Conservation (phyloP, 2,329 filamentous ascomycete genomes). For the Didymella lethalis region DNA sequence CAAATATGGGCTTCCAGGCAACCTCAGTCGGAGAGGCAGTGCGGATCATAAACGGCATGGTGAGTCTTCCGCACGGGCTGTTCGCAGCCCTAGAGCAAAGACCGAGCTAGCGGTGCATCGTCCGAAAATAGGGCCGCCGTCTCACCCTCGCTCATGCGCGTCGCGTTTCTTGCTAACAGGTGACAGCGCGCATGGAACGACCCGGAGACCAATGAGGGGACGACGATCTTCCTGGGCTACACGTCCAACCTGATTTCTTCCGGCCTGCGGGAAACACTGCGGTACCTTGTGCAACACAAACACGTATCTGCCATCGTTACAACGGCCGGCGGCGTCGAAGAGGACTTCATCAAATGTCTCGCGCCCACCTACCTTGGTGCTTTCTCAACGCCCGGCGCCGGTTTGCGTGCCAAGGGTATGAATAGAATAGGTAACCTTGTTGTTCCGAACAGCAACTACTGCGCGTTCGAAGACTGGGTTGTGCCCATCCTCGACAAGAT, state of each 20-base stretch:
- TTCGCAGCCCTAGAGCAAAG: conserved; percentile 22
- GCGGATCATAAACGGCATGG: conserved; percentile 95
- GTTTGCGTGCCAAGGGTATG: conserved; percentile 82
- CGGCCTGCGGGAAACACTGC: conserved; percentile 86
- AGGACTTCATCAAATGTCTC: conserved; percentile 98
- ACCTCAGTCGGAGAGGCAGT: conserved; percentile 85
- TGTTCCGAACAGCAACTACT: conserved; percentile 97
- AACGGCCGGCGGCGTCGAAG: conserved; percentile 93
- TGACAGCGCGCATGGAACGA: conserved; percentile 78
- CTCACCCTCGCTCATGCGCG: conserved; percentile 27
- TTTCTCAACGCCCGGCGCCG: conserved; percentile 79
- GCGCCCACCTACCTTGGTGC: conserved; percentile 91
- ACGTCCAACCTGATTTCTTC: conserved; percentile 98
- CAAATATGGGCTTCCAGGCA: conserved; percentile 84
- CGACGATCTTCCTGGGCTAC: conserved; percentile 96
- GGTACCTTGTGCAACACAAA: conserved; percentile 90
- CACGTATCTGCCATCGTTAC: conserved; percentile 95
- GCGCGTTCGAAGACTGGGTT: conserved; percentile 96
- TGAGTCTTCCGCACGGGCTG: conserved; percentile 52
- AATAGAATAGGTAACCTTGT: conserved; percentile 96
- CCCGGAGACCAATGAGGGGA: conserved; percentile 77
- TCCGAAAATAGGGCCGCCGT: conserved; percentile 42
- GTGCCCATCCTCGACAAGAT: conserved; percentile 93
- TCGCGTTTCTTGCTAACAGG: conserved; percentile 38
- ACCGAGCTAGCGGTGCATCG: conserved; percentile 38